These are phyloP conservation scores for Fusarium sp. DNA, from an alignment of 2,329 filamentous ascomycete genomes.

Conservation along the genomic window DNA sequence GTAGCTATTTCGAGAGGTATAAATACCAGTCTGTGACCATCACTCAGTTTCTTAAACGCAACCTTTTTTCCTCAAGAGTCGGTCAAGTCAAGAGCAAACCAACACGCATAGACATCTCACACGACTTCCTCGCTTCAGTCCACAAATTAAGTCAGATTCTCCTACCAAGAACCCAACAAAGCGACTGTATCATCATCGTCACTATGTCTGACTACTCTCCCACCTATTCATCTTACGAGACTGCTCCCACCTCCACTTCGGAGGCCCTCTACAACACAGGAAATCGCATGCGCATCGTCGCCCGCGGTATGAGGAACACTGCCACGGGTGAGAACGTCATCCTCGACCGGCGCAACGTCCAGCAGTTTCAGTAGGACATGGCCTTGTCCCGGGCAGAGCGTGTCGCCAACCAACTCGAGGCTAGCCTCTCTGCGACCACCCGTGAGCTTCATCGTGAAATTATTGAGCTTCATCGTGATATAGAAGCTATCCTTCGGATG, in stretches of 20 bases:
- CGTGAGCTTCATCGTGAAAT: background rate
- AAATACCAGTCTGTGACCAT: background rate
- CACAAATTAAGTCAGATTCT: background rate
- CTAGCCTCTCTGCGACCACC: background rate
- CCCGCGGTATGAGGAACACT: background rate
- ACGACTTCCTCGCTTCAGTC: background rate
- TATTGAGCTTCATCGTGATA: rapidly evolving
- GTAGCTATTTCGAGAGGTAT: background rate
- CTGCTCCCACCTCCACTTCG: background rate
- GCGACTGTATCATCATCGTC: background rate
- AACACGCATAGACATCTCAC: background rate
- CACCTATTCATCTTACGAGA: background rate
- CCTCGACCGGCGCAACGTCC: background rate
- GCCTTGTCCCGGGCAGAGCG: background rate
- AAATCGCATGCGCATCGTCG: background rate
- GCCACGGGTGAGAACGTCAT: background rate
- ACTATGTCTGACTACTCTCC: background rate
- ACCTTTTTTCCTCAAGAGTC: background rate
- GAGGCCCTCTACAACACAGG: background rate
- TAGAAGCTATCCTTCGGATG: rapidly evolving
- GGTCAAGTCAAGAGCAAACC: background rate
- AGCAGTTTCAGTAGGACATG: background rate
- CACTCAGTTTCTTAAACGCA: background rate
- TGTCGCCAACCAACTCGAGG: background rate
- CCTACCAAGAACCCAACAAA: background rate